Conservation (phyloP, 768 basidiomycete species). For the Macrolepiota fuliginosa region DNA sequence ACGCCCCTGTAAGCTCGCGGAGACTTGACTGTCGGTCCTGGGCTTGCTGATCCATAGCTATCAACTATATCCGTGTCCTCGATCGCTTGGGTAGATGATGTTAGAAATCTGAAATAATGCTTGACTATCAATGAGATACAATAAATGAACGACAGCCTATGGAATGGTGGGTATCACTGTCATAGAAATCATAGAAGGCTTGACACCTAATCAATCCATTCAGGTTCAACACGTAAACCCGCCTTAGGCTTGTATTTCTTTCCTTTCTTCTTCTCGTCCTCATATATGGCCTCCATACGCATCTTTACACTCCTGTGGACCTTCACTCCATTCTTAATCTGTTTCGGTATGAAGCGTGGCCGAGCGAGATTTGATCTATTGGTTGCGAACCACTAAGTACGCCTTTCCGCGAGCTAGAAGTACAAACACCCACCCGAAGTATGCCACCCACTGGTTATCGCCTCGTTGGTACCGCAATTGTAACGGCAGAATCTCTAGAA, state of each 20-base stretch:
- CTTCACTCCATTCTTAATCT: slow-evolving; percentile 38
- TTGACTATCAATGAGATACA: not conserved
- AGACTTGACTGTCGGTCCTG: no score
- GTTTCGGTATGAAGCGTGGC: slow-evolving; percentile 38
- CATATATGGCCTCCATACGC: slow-evolving; percentile 50
- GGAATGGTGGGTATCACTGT: not conserved
- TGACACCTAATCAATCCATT: slow-evolving; percentile 17
- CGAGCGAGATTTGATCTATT: slow-evolving; percentile 34
- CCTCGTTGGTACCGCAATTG: slow-evolving; percentile 35
- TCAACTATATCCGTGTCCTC: no score
- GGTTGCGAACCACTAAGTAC: not conserved
- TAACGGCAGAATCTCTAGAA: slow-evolving; percentile 56
- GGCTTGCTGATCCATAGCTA: no score
- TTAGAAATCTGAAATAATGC: not conserved
- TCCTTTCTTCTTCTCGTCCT: slow-evolving; percentile 27
- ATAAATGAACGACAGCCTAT: not conserved
- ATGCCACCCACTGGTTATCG: slow-evolving; percentile 34
- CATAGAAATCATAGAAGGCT: not conserved
- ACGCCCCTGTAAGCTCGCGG: no score
- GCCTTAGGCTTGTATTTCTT: slow-evolving; percentile 27
- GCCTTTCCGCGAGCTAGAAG: not conserved
- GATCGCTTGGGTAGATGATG: no score
- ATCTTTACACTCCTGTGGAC: slow-evolving; percentile 52
- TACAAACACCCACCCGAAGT: slow-evolving; percentile 27
- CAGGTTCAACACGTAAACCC: slow-evolving; percentile 21